Evolutionary conservation across 192 early-diverging fungal genomes (phyloP), one percentile per base, ranked within the genome.

Genomic region (Coemansia sp.): DNA sequence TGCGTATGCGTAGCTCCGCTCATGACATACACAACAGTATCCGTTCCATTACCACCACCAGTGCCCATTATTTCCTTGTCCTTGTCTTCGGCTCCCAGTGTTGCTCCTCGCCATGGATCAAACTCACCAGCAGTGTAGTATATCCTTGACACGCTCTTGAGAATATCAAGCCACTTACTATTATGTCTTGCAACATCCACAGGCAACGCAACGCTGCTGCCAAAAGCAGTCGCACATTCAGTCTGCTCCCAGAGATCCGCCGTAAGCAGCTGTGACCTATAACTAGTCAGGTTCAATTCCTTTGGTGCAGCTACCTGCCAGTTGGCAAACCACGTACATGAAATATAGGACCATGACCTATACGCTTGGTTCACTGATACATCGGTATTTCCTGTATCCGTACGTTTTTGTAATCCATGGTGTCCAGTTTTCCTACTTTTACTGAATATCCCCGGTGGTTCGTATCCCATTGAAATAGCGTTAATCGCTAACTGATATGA

Each of bases 241-340:
- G 46, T 8, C n/a, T n/a, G n/a, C 46, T 47, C 30, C 30, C 32
- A 47, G 27, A 17, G 20, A 3, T 47, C 46, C 2, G 19, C 6
- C 4, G 28, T 34, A 18, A 47, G 5, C 28, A 47, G 46, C 46
- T 47, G 46, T n/a, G 46, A 47, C 17, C 46, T 11, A n/a, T 47
- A 47, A 2, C 17, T 9, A 20, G 46, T 22, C 27, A 47, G 28
- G 23, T 22, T 22, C n/a, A 10, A 7, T 5, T 22, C 13, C 3
- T 2, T 5, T 11, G 46, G 46, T 5, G 46, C 30, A 34, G 46
- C 19, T 34, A 47, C 46, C 32, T 47, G 46, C 46, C 46, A 47
- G 30, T 47, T 20, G 8, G 30, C 46, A 47, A 34, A 34, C 46
- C 46, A 47, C 29, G 46, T 34, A 32, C 46, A 47, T 11, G 28